Evolutionary conservation across 2,329 filamentous ascomycete genomes (phyloP).

Genomic region (Pseudocercospora macadamiae): DNA sequence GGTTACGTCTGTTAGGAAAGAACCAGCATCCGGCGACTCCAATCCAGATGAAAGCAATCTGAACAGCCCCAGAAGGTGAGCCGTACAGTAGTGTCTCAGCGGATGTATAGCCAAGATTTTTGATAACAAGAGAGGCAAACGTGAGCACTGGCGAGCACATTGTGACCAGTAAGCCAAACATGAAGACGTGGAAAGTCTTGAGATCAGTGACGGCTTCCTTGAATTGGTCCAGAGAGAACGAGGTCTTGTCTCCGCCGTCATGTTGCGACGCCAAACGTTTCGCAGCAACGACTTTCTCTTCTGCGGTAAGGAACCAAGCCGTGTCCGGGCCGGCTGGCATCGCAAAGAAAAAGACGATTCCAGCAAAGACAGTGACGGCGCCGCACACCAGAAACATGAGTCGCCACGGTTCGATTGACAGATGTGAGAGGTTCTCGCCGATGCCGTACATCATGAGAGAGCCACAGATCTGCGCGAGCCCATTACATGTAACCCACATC

Average conservation of each 20-base stretch:
- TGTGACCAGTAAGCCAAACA: slow-evolving; percentile 52
- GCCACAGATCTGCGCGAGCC: slow-evolving; percentile 51
- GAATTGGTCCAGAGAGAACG: slow-evolving; percentile 50
- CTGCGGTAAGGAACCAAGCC: slow-evolving; percentile 54
- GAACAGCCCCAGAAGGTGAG: slow-evolving; percentile 53
- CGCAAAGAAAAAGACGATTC: slow-evolving; percentile 50
- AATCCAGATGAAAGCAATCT: slow-evolving; percentile 52
- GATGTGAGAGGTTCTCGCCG: slow-evolving; percentile 42
- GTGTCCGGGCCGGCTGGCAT: slow-evolving; percentile 53
- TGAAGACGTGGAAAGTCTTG: slow-evolving; percentile 51
- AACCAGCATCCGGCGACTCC: slow-evolving; percentile 45
- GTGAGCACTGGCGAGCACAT: slow-evolving; percentile 53
- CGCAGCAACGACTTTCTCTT: slow-evolving; percentile 49
- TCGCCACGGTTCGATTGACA: slow-evolving; percentile 51
- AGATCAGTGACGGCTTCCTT: slow-evolving; percentile 49
- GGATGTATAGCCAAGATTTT: slow-evolving; percentile 49
- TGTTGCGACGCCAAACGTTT: slow-evolving; percentile 42
- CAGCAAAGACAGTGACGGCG: slow-evolving; percentile 48
- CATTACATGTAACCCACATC: slow-evolving; percentile 52
- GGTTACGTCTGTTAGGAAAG: slow-evolving; percentile 45
- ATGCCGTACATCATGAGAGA: slow-evolving; percentile 57
- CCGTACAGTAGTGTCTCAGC: slow-evolving; percentile 53
- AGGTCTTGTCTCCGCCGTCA: slow-evolving; percentile 48
- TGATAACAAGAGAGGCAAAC: slow-evolving; percentile 56
- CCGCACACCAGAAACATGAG: slow-evolving; percentile 55